phyloP scores from a whole-genome alignment of 805 yeast genomes.

The Cyberlindnera samutprakarnensis region DNA sequence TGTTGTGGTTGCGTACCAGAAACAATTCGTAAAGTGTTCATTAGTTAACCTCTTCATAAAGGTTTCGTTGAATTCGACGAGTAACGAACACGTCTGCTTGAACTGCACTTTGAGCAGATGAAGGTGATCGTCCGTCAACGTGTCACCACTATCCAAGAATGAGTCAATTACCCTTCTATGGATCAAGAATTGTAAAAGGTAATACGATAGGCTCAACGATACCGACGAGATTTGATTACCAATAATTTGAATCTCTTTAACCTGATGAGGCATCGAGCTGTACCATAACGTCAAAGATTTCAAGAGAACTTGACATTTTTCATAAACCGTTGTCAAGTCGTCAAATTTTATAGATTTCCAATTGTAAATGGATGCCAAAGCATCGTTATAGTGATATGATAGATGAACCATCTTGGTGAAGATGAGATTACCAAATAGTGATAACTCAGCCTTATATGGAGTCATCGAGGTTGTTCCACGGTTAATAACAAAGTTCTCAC shows the following conservation, averaged over 20 bases:
- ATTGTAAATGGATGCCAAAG: constrained; percentile 17
- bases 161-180: constrained; percentile 19
- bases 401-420: constrained; percentile 21
- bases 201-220: constrained; percentile 18
- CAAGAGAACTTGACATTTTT: constrained; percentile 11
- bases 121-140: too few relatives aligned
- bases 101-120: too few relatives aligned
- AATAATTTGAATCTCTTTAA: constrained; percentile 9
- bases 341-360: constrained; percentile 19
- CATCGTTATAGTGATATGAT: constrained; percentile 18
- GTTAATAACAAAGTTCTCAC: constrained; percentile 10
- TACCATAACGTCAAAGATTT: constrained; percentile 19
- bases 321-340: constrained; percentile 14
- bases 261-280: constrained; percentile 12
- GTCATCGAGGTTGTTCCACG: constrained; percentile 6
- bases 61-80: constrained; percentile 12
- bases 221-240: constrained; percentile 13
- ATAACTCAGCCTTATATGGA: constrained; percentile 3
- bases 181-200: constrained; percentile 15
- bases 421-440: constrained; percentile 15
- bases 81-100: constrained; percentile 7
- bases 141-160: constrained; percentile 14
- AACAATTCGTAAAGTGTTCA: constrained; percentile 14
- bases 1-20: constrained; percentile 8
- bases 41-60: constrained; percentile 15